Evolutionary conservation across 148 eudicot species (phyloP), one percentile per base, ranked within the genome.

Genomic region (Polygonum maritimum): DNA sequence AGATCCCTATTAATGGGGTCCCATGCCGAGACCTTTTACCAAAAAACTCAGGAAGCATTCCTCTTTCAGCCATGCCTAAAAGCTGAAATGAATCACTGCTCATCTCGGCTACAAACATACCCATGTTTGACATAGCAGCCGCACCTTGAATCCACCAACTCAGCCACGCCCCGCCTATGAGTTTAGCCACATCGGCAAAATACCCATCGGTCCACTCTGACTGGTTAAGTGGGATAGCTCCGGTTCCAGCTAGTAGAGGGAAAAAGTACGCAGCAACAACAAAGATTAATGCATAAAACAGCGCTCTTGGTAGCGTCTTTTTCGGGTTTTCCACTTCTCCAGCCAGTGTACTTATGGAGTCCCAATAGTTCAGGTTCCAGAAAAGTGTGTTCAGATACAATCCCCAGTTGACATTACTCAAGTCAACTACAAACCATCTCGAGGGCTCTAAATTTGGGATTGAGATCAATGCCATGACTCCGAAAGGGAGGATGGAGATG

Each of bases 301-400:
- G 78, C 44, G 85, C 88, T 74, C 84, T 89, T 5, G 92, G 92
- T 31, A 89, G 88, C 16, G 85, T 85, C 75, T 82, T 89, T 81
- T 81, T 89, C 10, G 92, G 92, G 80, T 87, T 89, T 41, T 89
- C 85, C 22, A 89, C 90, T 77, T 89, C 92, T 33, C 92, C 92
- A 11, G 87, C 83, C 4, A 89, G 84, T 41, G 92, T 89, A 80
- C 92, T 89, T 12, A 89, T 71, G 15, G 90, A 85, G 71, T 89
- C 92, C 90, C 92, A 89, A 72, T 89, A 89, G 79, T 89, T 89
- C 76, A 89, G 82, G 76, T 89, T 89, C 92, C 92, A 89, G 52
- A 89, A 89, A 22, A 89, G 90, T 0, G 88, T 87, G 82, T 89
- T 87, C 7, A 89, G 79, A 57, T 89, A 89, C 81, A 87, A 77